Conservation (phyloP, 176 grass and related monocot genomes). For the Canna indica region DNA sequence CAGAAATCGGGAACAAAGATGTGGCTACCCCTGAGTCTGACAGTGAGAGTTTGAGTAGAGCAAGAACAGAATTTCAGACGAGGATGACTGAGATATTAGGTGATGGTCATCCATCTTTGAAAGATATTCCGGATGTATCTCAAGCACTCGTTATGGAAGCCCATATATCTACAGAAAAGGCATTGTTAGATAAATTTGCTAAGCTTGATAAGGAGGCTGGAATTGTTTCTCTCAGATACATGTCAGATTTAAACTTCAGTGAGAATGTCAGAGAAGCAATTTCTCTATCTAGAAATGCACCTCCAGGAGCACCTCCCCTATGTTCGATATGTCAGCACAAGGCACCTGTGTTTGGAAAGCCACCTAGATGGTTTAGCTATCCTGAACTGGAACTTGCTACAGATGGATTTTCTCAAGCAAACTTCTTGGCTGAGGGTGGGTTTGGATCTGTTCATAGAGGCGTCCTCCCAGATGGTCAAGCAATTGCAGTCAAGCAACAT, state of each 20-base stretch:
- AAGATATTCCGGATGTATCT: constrained; percentile 24
- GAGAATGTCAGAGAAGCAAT: constrained; percentile 86
- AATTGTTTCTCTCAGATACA: constrained; percentile 46
- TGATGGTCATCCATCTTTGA: constrained; percentile 33
- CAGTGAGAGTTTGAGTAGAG: constrained; percentile 49
- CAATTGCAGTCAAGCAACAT: constrained; percentile 96
- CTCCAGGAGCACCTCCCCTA: constrained; percentile 78
- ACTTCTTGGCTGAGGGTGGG: constrained; percentile 96
- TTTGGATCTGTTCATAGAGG: constrained; percentile 96
- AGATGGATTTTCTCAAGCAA: constrained; percentile 81
- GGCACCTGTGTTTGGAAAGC: constrained; percentile 87
- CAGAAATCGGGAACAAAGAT: constrained; percentile 37
- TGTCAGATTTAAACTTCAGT: constrained; percentile 63
- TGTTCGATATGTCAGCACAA: constrained; percentile 98
- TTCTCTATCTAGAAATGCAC: constrained; percentile 55
- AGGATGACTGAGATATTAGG: constrained; percentile 65
- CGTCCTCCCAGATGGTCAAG: constrained; percentile 83
- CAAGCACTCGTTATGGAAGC: constrained; percentile 10
- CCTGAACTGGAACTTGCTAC: constrained; percentile 92
- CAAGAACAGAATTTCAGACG: constrained; percentile 50
- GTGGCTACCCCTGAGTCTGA: constrained; percentile 77
- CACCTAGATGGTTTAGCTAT: constrained; percentile 88
- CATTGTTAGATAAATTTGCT: constrained; percentile 51
- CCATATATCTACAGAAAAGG: constrained; percentile 43
- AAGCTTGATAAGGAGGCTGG: constrained; percentile 59